Evolutionary conservation across 2,329 filamentous ascomycete genomes (phyloP), one percentile per base, ranked within the genome.

Genomic region (Seiridium unicorne): DNA sequence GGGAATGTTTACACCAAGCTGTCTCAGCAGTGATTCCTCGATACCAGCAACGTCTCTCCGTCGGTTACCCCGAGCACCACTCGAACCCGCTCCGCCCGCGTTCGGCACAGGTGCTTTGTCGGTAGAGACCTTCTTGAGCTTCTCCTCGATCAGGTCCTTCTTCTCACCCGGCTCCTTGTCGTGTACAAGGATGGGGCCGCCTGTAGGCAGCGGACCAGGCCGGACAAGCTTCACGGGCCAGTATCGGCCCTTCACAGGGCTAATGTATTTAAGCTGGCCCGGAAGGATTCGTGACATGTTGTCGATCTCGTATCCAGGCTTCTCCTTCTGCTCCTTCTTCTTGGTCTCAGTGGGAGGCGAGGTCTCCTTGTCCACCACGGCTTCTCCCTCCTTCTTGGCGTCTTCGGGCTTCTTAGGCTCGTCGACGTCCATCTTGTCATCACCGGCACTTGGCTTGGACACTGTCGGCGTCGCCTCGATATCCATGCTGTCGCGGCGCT

Each of bases 241-340:
- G 77, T 97, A 99, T 68, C 96, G 89, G 51, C 91, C 91, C 64
- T 91, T 86, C 54, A 92, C 87, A 82, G 99, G 97, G 75, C 88
- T 96, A 71, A 99, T 92, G 75, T 94, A 97, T 81, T 96, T 97
- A 71, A 98, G 85, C 79, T 99, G 95, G 51, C 87, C 86, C 1
- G 93, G 95, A 53, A 99, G 85, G 42, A 99, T 93, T 68, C 95
- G 87, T 58, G 91, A 96, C 92, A 99, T 96, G 81, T 99, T 99
- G 72, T 95, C 91, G 63, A 99, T 85, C 65, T 97, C 93, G 73
- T 95, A 97, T 67, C 95, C 95, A 61, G 96, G 85, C 85, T 97
- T 98, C 80, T 99, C 95, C 81, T 95, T 96, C 77, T 97, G 93
- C 0, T 82, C 80, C 82, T 95, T 96, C 84, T 96, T 97, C 85